Evolutionary conservation across 208 protist genomes (phyloP).

Genomic region (Phytomonas sp.): DNA sequence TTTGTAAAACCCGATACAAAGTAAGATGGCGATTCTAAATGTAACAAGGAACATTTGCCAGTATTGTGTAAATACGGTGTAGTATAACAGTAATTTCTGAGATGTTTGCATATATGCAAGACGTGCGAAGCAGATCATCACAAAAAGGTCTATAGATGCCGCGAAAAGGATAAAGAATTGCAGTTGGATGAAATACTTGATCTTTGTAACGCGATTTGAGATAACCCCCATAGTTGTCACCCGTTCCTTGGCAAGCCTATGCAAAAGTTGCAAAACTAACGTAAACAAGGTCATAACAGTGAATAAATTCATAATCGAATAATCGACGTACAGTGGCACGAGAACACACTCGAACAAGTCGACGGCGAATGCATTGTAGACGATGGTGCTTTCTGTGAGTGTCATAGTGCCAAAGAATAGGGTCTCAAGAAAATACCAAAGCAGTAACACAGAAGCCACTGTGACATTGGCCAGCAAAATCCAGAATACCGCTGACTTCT

Average conservation of each 20-base stretch:
- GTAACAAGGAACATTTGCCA: slow-evolving; percentile 12
- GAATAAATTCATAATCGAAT: slow-evolving; percentile 22
- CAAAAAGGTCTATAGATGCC: background rate
- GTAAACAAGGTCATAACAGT: slow-evolving; percentile 28
- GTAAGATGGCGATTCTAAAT: slow-evolving; percentile 16
- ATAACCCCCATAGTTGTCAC: slow-evolving; percentile 24
- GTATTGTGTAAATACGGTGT: slow-evolving; percentile 5
- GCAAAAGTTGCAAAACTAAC: slow-evolving; percentile 36
- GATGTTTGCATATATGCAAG: slow-evolving; percentile 12
- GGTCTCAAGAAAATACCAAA: slow-evolving; percentile 29
- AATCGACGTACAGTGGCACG: slow-evolving; percentile 32
- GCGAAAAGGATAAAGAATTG: background rate
- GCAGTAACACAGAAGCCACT: slow-evolving; percentile 20
- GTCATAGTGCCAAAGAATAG: slow-evolving; percentile 69
- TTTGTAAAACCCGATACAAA: slow-evolving; percentile 27
- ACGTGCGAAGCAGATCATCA: slow-evolving; percentile 15
- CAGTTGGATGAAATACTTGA: background rate
- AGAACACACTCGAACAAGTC: slow-evolving; percentile 47
- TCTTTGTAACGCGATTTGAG: slow-evolving; percentile 12
- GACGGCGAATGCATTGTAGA: slow-evolving; percentile 13
- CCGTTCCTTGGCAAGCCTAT: slow-evolving; percentile 56
- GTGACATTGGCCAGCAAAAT: slow-evolving; percentile 39
- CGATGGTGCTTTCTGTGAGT: slow-evolving; percentile 25
- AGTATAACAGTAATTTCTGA: slow-evolving; percentile 19
- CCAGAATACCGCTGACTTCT: slow-evolving; percentile 52